Base-by-base conservation (phyloP, 2,329 filamentous ascomycete genomes). In the Pseudogymnoascus sp. region DNA sequence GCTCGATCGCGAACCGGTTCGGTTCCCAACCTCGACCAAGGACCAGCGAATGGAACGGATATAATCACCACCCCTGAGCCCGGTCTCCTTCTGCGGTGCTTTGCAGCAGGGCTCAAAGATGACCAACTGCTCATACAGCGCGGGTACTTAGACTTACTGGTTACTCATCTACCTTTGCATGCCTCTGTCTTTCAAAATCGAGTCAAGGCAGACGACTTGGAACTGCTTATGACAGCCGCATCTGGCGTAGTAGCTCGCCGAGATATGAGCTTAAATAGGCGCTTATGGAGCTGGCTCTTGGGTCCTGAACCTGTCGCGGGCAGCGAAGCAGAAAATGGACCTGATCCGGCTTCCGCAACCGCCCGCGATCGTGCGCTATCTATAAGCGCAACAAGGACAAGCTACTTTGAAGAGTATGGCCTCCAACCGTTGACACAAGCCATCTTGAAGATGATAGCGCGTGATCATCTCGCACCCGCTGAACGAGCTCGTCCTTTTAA, bases 241-340 rank as follows among this genome's bases (percentile, higher is more conserved):
- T 87, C 87, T n/a, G 87, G 90, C 1, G 93, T 99, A 19, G 91
- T 97, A 1, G 87, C 87, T 19, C 84, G 95, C 60, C 86, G 93
- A 75, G 95, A 99, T 68, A 99, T 99, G 95, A 96, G 93, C 72
- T 78, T 99, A 60, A 99, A 99, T 74, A 82, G 95, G 69, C 85
- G 95, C 38, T 78, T 99, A n/a, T 97, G 93, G 92, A 86, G 90
- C 47, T 99, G 95, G 95, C 87, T 97, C 65, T 80, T 99, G 1
- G 95, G 95, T 0, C 93, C 93, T 2, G 91, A 83, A 60, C 83
- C 83, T 44, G 69, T 79, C 60, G 70, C 76, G 21, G 62, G 62
- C 23, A 69, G 76, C 63, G 81, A 87, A 65, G 69, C 77, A 21
- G 82, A 87, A 61, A 76, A 75, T 13, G 75, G 72, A 0, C 69